Evolutionary conservation across 106 monocot species (phyloP).

Genomic region (Dendrobium chrysotoxum): DNA sequence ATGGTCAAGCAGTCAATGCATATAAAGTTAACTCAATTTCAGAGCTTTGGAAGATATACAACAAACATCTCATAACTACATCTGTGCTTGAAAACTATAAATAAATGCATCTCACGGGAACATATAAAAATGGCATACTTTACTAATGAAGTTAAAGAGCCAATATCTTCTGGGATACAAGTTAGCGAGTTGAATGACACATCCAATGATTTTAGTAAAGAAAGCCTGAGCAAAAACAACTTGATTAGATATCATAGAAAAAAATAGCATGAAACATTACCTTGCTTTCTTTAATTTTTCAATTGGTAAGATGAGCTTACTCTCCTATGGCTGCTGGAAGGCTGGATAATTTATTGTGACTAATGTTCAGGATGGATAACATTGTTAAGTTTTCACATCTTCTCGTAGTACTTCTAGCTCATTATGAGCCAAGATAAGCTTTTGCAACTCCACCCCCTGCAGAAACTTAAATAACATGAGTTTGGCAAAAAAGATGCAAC

Average conservation of each 20-base stretch:
- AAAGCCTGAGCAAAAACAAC: slow-evolving; percentile 51
- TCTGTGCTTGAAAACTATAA: background rate
- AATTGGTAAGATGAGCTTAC: slow-evolving; percentile 34
- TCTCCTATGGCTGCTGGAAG: slow-evolving; percentile 83
- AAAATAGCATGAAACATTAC: slow-evolving; percentile 2
- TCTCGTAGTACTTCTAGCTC: slow-evolving; percentile 69
- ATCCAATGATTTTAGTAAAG: slow-evolving; percentile 75
- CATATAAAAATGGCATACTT: slow-evolving; percentile 45
- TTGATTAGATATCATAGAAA: slow-evolving; percentile 5
- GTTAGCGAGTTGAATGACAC: slow-evolving; percentile 73
- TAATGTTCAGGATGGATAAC: slow-evolving; percentile 74
- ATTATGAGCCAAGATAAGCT: slow-evolving; percentile 94
- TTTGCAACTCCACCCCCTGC: slow-evolving; percentile 85
- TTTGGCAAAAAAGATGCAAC: background rate
- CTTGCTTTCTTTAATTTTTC: background rate
- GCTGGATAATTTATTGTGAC: slow-evolving; percentile 75
- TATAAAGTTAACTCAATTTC: background rate
- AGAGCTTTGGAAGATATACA: background rate
- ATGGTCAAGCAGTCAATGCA: background rate
- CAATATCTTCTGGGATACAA: slow-evolving; percentile 73
- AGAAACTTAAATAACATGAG: slow-evolving; percentile 4
- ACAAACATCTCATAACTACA: background rate
- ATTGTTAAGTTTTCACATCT: slow-evolving; percentile 63
- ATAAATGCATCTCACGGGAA: slow-evolving; percentile 6
- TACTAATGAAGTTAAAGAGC: slow-evolving; percentile 62